Base-by-base conservation (phyloP, 2,329 filamentous ascomycete species). In the Bertia moriformis region DNA sequence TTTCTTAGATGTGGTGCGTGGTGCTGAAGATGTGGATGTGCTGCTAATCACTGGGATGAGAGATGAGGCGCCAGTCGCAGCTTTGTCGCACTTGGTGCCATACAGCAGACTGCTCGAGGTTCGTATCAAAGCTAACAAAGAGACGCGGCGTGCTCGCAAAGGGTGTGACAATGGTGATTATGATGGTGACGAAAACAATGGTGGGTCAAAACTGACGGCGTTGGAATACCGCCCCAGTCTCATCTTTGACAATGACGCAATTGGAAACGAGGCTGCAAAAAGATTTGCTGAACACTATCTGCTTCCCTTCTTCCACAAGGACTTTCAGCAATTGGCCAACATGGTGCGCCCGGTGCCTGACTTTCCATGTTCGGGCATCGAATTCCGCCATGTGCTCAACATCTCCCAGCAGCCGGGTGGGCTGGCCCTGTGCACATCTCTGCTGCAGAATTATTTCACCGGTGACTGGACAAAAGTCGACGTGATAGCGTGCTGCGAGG, bases 41-140 rank as follows among this genome's bases (percentile, higher is more conserved):
- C 53, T 80, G 33, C 41, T 80, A 0, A 68, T 82, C 45, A 79
- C 73, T 0, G 74, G 73, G 0, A 70, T 78, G 67, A 67, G 72
- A 59, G 75, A 81, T 38, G 56, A 69, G 37, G 66, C 71, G 4
- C 75, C 74, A 0, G 60, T 78, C 10, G 56, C 68, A 43, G 32
- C 44, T 12, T 65, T 74, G 0, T 68, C 67, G n/a, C 65, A 69
- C 56, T 48, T 77, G 18, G 66, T 75, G 10, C 62, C 71, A 38
- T 51, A 61, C 2, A 66, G 57, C 42, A 68, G 58, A 44, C 41
- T 80, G 14, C 22, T 79, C 37, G 74, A 79, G 22, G 54, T 79
- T 43, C 58, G 50, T 14, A 55, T 80, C 39, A 18, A 58, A 43
- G 61, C 62, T 18, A 59, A 49, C 41, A 38, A 58, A 41, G 38